Evolutionary conservation across 768 basidiomycete genomes (phyloP), one percentile per base, ranked within the genome.

Genomic region (Lanmaoa pseudosensibilis): DNA sequence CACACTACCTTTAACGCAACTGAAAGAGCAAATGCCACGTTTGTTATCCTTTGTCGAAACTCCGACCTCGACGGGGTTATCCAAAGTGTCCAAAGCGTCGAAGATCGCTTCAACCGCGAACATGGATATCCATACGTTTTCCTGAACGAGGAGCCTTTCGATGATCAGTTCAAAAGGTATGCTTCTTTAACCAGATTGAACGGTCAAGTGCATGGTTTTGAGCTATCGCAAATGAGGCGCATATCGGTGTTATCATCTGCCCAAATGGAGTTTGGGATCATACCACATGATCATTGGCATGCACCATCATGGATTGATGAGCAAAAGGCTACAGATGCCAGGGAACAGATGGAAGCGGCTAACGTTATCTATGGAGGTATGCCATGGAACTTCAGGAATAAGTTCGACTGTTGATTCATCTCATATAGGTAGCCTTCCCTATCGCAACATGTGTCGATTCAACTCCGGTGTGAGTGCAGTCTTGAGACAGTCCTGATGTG

Each of bases 391-490:
- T 32, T 30, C 7, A 15, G 6, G 23, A 18, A 19, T 18, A n/a
- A 2, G 18, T 48, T 7, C 15, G 36, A 19, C 32, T n/a, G 32
- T 46, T 2, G 7, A 27, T 10, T 37, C 18, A 49, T 43, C 40
- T 23, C 37, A 5, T 48, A 4, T 23, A 65, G 59, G 56, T 33
- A 54, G 58, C 56, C 46, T 59, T 34, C 18, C 74, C 3, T 88
- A 90, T 60, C 79, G 86, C 18, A 86, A 88, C 59, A 88, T 90
- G 88, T 90, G 88, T 70, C 77, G 88, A 19, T 90, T 81, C 74
- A 86, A 88, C 66, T 87, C 85, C 2, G 86, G 85, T 1, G 84
- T 87, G 59, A 64, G 81, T 74, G 4, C 23, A 11, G 25, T 10
- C 2, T 7, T 30, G 12, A 11, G 21, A 44, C 38, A 5, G 15